These are phyloP conservation scores for Bipolaris oryzae DNA, from an alignment of 2,329 filamentous ascomycete genomes.

Conservation along the genomic window DNA sequence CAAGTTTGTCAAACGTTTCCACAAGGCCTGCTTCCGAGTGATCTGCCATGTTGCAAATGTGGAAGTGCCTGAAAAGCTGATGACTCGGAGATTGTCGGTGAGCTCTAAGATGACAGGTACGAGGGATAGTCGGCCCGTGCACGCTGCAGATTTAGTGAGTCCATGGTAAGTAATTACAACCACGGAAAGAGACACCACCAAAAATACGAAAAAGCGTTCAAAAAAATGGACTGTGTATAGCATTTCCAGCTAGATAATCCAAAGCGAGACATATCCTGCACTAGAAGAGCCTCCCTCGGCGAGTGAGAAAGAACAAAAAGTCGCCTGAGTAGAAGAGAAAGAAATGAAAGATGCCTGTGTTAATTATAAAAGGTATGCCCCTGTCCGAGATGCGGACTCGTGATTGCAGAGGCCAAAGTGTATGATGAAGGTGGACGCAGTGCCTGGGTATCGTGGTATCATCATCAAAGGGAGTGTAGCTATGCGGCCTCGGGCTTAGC, in stretches of 20 bases:
- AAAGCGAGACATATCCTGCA: conserved; percentile 10
- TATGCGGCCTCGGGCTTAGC: conserved; percentile 27
- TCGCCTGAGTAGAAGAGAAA: conserved; percentile 7
- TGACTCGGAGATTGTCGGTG: conserved; percentile 10
- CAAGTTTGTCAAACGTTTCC: conserved; percentile 33
- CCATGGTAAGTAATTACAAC: not conserved
- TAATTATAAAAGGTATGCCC: conserved; percentile 15
- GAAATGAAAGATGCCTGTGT: not conserved
- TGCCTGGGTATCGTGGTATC: conserved; percentile 20
- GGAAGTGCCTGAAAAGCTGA: not conserved
- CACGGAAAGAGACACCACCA: conserved; percentile 3
- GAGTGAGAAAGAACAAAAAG: not conserved
- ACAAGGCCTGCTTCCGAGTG: conserved; percentile 22
- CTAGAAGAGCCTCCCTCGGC: not conserved
- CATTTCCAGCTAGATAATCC: conserved; percentile 15
- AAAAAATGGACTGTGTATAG: conserved; percentile 9
- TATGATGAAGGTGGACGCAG: conserved; percentile 11
- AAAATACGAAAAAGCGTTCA: not conserved
- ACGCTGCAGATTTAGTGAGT: conserved; percentile 13
- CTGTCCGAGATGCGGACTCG: conserved; percentile 11
- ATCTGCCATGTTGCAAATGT: conserved; percentile 14
- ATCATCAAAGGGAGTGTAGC: conserved; percentile 9
- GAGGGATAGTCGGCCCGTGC: conserved; percentile 16
- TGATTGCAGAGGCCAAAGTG: conserved; percentile 4
- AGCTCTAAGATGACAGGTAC: conserved; percentile 4